phyloP scores from a whole-genome alignment of 192 early-diverging fungal species.

The Coemansia sp. region DNA sequence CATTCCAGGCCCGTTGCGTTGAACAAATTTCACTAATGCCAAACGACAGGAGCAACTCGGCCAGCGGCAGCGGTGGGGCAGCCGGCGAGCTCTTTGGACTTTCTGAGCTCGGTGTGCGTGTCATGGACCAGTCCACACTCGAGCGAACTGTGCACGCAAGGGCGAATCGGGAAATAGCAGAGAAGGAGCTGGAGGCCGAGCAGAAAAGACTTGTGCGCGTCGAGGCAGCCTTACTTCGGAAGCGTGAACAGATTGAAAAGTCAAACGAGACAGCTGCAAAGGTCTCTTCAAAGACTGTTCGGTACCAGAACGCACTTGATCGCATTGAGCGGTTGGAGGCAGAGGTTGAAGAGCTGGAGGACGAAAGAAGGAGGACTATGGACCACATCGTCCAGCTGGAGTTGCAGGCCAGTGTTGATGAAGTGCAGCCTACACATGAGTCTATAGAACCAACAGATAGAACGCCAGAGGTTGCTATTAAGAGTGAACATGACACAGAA shows the following conservation, averaged over 20 bases:
- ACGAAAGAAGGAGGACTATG: conserved; percentile 37
- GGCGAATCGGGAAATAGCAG: conserved; percentile 62
- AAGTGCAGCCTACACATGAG: background rate
- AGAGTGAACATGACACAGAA: background rate
- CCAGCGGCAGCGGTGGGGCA: background rate
- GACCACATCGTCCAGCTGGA: conserved; percentile 12
- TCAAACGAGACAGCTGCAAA: conserved; percentile 18
- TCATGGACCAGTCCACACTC: conserved; percentile 63
- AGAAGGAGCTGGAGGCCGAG: conserved; percentile 65
- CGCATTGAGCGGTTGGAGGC: conserved; percentile 13
- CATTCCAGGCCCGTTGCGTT: background rate
- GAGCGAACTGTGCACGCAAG: conserved; percentile 66
- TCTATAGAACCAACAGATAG: background rate
- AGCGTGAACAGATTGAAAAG: conserved; percentile 24
- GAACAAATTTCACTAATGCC: background rate
- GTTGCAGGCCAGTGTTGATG: background rate
- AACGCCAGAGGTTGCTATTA: background rate
- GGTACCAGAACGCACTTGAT: conserved; percentile 42
- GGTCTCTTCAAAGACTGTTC: conserved; percentile 25
- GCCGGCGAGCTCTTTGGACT: conserved; percentile 31
- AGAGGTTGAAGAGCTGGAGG: conserved; percentile 17
- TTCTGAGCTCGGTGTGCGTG: conserved; percentile 36
- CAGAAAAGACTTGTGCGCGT: conserved; percentile 65
- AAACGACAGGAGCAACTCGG: background rate
- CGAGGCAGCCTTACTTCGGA: conserved; percentile 12